Evolutionary conservation across 2,329 filamentous ascomycete genomes (phyloP), one percentile per base, ranked within the genome.

Genomic region (Rachicladosporium sp.): DNA sequence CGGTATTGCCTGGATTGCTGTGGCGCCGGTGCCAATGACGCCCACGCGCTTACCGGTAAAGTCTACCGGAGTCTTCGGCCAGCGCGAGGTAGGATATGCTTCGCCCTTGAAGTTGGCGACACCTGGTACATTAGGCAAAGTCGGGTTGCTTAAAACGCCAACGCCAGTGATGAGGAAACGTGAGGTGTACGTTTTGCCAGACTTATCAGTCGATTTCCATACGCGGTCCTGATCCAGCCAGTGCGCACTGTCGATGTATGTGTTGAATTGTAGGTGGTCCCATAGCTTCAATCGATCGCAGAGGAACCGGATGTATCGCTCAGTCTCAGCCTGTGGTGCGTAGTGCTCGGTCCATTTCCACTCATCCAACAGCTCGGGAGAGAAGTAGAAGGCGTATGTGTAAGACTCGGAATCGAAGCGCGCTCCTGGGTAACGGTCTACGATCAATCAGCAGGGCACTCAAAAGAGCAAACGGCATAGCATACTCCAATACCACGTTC

Each of bases 81-180:
- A 19, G 41, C 43, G 3, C 11, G 78, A 84, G 0, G 82, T 89
- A 58, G 93, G 85, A 52, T 76, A 80, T 31, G 88, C 74, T 1
- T 74, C 62, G 3, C 83, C 84, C 43, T 77, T 70, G 64, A 86
- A 93, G 4, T 70, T 67, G 3, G 82, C 76, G 58, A 84, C 75
- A n/a, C 77, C 78, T 0, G 74, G 35, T 5, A 42, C 29, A 19
- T 42, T 33, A 0, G 82, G 80, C 66, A 82, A 76, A 57, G 87
- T 85, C 1, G 80, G 73, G 3, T 83, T 80, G 29, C 85, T 85
- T 43, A 84, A 93, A 0, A 82, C 88, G 4, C 86, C 86, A 1
- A 91, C 71, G 0, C 82, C 82, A 0, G 79, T 78, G 37, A 93
- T 75, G 6, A 93, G 46, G 38, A n/a, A 38, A 27, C 23, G 23